Evolutionary conservation across 2,329 filamentous ascomycete species (phyloP).

Genomic region (Nemania serpens): DNA sequence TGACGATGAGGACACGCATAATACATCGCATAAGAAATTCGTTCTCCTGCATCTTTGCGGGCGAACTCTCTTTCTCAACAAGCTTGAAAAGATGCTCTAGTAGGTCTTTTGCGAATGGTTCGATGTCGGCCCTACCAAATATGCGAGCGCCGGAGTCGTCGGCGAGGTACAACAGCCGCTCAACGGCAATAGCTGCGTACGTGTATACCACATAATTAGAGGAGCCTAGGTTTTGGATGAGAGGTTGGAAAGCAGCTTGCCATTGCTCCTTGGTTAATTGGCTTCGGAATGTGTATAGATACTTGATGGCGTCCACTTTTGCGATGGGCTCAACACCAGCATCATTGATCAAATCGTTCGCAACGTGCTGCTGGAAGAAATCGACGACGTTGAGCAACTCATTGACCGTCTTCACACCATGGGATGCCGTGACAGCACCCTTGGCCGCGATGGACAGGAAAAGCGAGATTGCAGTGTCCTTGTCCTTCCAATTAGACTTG

Average conservation of each 20-base stretch:
- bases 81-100: slow-evolving; percentile 88
- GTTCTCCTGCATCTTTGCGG: slow-evolving; percentile 96
- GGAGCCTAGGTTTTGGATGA: slow-evolving; percentile 89
- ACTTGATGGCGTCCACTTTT: slow-evolving; percentile 98
- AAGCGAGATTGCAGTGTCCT: slow-evolving; percentile 97
- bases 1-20: slow-evolving; percentile 95
- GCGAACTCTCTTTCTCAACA: slow-evolving; percentile 81
- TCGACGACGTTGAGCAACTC: slow-evolving; percentile 85
- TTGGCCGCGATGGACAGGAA: slow-evolving; percentile 94
- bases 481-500: slow-evolving; percentile 90
- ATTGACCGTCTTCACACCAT: slow-evolving; percentile 91
- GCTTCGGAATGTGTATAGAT: slow-evolving; percentile 94
- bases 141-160: slow-evolving; percentile 76
- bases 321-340: slow-evolving; percentile 77
- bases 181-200: slow-evolving; percentile 95
- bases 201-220: slow-evolving; percentile 96
- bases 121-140: slow-evolving; percentile 78
- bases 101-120: slow-evolving; percentile 82
- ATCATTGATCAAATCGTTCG: slow-evolving; percentile 79
- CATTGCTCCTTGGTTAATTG: slow-evolving; percentile 91
- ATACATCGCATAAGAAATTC: slow-evolving; percentile 98
- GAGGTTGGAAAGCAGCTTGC: slow-evolving; percentile 83
- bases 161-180: slow-evolving; percentile 84
- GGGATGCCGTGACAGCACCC: slow-evolving; percentile 81
- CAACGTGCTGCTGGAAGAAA: slow-evolving; percentile 93